Base-by-base conservation (phyloP, 106 monocot species). In the Agapanthus africanus region DNA sequence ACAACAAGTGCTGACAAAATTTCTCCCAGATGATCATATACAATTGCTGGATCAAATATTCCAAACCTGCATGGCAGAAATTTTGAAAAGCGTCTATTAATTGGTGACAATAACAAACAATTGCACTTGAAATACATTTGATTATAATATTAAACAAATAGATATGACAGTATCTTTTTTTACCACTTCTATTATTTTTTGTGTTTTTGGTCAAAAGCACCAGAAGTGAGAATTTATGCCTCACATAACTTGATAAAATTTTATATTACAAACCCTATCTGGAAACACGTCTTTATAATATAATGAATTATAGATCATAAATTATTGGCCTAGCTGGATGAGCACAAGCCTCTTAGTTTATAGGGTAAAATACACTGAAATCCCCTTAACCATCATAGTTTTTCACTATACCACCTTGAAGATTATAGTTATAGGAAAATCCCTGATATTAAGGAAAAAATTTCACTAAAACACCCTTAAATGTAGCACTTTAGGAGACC, bases 11-110 rank as follows among this genome's bases (percentile, higher is more conserved):
- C 82, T 37, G 95, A 64, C 73, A 72, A 89, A 51, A 97, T 97
- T 84, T 91, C 95, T 47, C 95, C 95, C 73, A 97, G 76, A 79
- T 97, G 88, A 42, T 97, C 95, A 75, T 91, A 97, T 15, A 91
- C 95, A 69, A 91, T 74, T 67, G 84, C 80, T 65, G 95, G 95
- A 67, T 91, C 60, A 40, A 97, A 84, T 70, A 97, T 84, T 51
- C 82, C 86, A 84, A 91, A 91, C 91, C 95, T 97, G 56, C 54
- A 36, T 31, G 27, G 38, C 18, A 21, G 28, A 25, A 33, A 59
- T 25, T 27, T 19, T 27, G 15, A 59, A 9, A 22, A 52, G 19
- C 3, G 3, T 18, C 15, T 25, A 21, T 4, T 28, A 26, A 30
- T 23, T 22, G 36, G 9, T 16, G 22, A 37, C 19, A 23, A 70